Base-by-base conservation (phyloP, 31 red algal genomes). In the Bonnemaisonia californica region DNA sequence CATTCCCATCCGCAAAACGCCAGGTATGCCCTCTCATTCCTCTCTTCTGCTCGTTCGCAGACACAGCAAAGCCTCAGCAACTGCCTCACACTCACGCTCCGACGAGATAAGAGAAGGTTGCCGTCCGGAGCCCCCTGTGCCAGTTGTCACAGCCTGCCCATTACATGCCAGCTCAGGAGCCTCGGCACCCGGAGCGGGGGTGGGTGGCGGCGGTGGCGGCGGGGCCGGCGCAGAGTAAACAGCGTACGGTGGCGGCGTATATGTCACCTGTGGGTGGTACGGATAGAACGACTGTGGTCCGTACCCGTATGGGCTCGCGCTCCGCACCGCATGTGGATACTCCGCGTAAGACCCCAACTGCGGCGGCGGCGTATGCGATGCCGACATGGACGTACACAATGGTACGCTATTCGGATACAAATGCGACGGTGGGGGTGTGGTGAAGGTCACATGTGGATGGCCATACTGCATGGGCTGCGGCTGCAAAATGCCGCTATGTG, bases 31-130 rank as follows among this genome's bases (percentile, higher is more conserved):
- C 29, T 24, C 29, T 24, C 9, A 16, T 63, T 32, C n/a, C 11
- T 24, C n/a, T 8, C 8, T 8, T 19, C 29, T 63, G 23, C 57
- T 78, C 18, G 51, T 26, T 39, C 28, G 36, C 1, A 78, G 23
- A 57, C 74, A 57, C 56, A 78, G 30, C 74, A 78, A 38, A 16
- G 74, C 74, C 57, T 78, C 74, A 9, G 74, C 74, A 30, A 78
- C 74, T 3, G 74, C 57, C 36, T 78, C 54, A 54, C 54, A 78
- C 45, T 78, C 74, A 51, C 45, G 56, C 45, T 78, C 5, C 74
- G 23, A 39, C 57, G 74, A 18, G 29, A 3, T 5, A 22, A 64
- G 74, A 7, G 45, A 51, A 11, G 45, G 45, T 51, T 51, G 7
- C 7, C 16, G 7, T 16, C 9, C 45, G 45, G 45, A 7, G 9